Evolutionary conservation across 768 basidiomycete genomes (phyloP).

Genomic region (Xerocomellus chrysenteron): DNA sequence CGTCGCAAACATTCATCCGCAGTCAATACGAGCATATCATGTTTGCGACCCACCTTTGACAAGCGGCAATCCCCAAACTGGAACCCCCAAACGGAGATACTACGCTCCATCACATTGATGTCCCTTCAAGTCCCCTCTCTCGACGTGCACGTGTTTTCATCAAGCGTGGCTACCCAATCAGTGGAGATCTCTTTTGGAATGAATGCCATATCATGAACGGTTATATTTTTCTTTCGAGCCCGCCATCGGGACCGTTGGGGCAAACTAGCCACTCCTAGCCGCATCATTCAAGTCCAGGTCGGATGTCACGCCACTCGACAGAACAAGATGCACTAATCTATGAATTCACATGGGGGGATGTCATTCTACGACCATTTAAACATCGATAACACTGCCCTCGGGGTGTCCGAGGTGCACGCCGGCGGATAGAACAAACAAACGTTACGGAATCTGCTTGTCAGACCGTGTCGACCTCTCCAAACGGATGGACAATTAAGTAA

Average conservation of each 20-base stretch:
- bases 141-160: background rate
- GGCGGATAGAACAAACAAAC: background rate
- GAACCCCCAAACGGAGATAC: background rate
- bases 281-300: background rate
- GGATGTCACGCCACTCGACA: background rate
- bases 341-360: background rate
- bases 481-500: background rate
- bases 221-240: background rate
- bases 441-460: slow-evolving; percentile 1
- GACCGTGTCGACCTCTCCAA: background rate
- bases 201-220: background rate
- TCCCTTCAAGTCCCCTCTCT: background rate
- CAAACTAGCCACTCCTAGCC: background rate
- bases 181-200: background rate
- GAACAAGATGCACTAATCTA: background rate
- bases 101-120: background rate
- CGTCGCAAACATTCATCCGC: background rate
- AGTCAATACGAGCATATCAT: background rate
- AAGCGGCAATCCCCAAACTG: background rate
- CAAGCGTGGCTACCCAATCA: background rate
- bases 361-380: background rate
- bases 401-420: slow-evolving; percentile 11
- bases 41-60: background rate
- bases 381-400: background rate
- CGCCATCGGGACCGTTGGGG: background rate